Evolutionary conservation across 2,329 filamentous ascomycete species (phyloP).

Genomic region (Tolypocladium ovalisporum): DNA sequence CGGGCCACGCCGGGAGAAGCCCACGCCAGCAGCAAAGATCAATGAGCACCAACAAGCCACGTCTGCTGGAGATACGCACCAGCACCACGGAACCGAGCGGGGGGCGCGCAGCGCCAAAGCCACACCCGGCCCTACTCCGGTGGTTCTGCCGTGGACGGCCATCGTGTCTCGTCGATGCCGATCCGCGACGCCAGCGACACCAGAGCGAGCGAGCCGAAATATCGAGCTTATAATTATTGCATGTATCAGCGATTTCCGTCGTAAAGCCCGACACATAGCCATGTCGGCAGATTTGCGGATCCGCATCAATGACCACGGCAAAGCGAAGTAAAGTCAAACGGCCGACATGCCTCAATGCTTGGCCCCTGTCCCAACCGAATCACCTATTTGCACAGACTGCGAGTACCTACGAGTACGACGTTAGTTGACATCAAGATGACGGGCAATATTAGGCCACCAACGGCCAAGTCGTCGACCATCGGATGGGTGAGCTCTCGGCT

Average conservation of each 20-base stretch:
- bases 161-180: conserved; percentile 17
- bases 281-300: neutral
- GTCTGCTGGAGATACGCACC: neutral
- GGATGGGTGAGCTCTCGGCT: neutral
- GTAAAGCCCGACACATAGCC: neutral
- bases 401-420: neutral
- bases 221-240: neutral
- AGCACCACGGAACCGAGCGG: neutral
- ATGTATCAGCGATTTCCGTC: neutral
- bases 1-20: neutral
- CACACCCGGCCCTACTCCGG: conserved; percentile 19
- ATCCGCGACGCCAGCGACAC: conserved; percentile 8
- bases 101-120: neutral
- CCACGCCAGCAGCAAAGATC: neutral
- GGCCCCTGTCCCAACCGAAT: neutral
- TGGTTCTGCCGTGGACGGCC: conserved; percentile 9
- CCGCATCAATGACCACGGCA: neutral
- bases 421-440: neutral
- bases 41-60: neutral
- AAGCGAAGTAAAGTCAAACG: neutral
- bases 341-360: neutral
- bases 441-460: neutral
- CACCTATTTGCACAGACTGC: neutral
- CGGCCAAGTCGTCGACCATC: too few species aligned
- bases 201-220: neutral